Base-by-base conservation (phyloP, 305 asterid genomes). In the Withania somnifera region DNA sequence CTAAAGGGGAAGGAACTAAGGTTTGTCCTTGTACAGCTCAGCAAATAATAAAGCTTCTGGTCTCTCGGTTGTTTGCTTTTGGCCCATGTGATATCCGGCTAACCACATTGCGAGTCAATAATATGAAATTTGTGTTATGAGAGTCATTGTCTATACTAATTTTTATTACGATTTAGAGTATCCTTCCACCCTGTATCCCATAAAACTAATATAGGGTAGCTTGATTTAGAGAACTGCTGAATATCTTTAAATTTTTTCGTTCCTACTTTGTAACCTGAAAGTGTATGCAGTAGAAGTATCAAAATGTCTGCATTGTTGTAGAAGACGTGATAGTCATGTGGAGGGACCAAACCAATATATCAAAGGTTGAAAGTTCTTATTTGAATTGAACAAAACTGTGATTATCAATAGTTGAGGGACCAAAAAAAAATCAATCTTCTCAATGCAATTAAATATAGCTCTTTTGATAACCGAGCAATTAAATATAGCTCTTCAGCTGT, bases 1-100 rank as follows among this genome's bases (percentile, higher is more conserved):
- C 93, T 50, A 96, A 96, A 90, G 99, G 94, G 82, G 98, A 93
- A 83, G 94, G 90, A 79, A 89, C 87, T 71, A 93, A 91, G 99
- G 99, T 94, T 81, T 82, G 84, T 80, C 61, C 76, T 40, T 36
- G 17, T 50, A 30, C 47, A 50, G 50, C 63, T n/a, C n/a, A n/a
- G 51, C 11, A 76, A 76, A 76, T 28, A 51, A 50, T 51, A 76
- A 51, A 11, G 11, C 50, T 28, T 51, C 30, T 51, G 47, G 30
- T 15, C 2, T 17, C 61, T 8, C 4, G 10, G 80, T 17, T 2
- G 47, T 28, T 51, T 76, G 11, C 47, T 51, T 50, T 76, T 76
- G 80, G n/a, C 17, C 63, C 45, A 51, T 76, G 80, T 51, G 64
- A 76, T 30, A 51, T 32, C 80, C 63, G 51, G 50, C 78, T 1